phyloP scores from a whole-genome alignment of 768 basidiomycete species.

The Asterophora lycoperdoides region DNA sequence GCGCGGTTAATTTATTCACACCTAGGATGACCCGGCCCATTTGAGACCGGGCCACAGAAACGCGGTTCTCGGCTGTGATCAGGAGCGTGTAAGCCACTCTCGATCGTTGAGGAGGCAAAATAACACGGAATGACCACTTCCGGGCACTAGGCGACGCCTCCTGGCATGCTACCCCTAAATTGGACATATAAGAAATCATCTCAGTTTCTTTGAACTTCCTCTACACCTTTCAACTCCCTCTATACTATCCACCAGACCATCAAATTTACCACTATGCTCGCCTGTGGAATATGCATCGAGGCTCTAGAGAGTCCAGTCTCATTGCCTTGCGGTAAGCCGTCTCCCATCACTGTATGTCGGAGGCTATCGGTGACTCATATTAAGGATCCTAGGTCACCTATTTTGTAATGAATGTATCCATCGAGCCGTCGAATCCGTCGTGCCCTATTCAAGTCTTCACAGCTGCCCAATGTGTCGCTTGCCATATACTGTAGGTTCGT shows the following conservation, averaged over 20 bases:
- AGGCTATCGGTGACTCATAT: slow-evolving; percentile 1
- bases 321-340: slow-evolving; percentile 56
- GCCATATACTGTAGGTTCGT: slow-evolving; percentile 51
- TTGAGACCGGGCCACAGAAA: not conserved
- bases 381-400: slow-evolving; percentile 46
- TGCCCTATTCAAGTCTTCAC: slow-evolving; percentile 42
- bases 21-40: not conserved
- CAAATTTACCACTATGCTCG: slow-evolving; percentile 36
- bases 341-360: not conserved
- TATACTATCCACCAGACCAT: not conserved
- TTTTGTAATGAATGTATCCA: slow-evolving; percentile 60
- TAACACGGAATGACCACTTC: not conserved
- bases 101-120: not conserved
- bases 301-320: slow-evolving; percentile 50
- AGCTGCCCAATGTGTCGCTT: slow-evolving; percentile 57
- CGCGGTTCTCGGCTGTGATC: not conserved
- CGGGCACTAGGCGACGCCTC: not conserved
- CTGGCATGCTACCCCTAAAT: not conserved
- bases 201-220: not conserved
- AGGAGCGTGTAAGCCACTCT: not conserved
- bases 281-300: slow-evolving; percentile 62
- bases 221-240: not conserved
- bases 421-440: slow-evolving; percentile 44
- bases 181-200: slow-evolving; percentile 12
- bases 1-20: not conserved